These are phyloP conservation scores for Ascochyta pisi DNA, from an alignment of 2,329 filamentous ascomycete species.

Conservation along the genomic window DNA sequence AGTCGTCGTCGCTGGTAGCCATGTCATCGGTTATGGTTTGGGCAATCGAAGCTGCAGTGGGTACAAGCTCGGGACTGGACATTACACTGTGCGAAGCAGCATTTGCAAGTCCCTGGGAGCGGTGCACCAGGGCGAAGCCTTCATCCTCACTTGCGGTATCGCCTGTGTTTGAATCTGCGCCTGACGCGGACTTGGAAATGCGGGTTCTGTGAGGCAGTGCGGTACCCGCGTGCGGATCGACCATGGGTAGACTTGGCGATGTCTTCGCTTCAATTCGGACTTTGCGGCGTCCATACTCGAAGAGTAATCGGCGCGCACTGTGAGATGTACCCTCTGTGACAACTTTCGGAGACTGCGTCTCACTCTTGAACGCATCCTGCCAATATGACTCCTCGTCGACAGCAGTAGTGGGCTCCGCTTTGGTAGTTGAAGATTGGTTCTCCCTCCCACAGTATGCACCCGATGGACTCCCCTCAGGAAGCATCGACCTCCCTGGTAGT, in stretches of 20 bases:
- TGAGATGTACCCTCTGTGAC: background rate
- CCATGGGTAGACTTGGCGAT: background rate
- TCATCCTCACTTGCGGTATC: slow-evolving; percentile 13
- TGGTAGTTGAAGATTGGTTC: background rate
- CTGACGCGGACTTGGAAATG: background rate
- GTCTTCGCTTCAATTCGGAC: background rate
- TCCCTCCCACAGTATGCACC: background rate
- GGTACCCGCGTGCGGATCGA: background rate
- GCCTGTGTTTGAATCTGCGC: background rate
- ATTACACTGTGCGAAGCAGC: background rate
- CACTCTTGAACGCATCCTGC: background rate
- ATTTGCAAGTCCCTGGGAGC: background rate
- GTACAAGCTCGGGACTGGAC: slow-evolving; percentile 17
- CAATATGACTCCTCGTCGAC: slow-evolving; percentile 4
- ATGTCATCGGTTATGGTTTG: background rate
- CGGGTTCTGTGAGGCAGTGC: background rate
- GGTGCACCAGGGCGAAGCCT: slow-evolving; percentile 2
- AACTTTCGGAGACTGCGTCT: background rate
- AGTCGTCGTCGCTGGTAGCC: slow-evolving; percentile 3
- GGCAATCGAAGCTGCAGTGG: background rate
- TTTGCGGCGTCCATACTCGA: background rate
- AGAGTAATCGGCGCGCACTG: slow-evolving; percentile 1
- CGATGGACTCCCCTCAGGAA: background rate
- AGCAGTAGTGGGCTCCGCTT: background rate
- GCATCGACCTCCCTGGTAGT: background rate